A percentile compares a stretch with the other conserved stretches of the same genome.
These are phyloP conservation scores for Suillus tomentosus DNA, from an alignment of 768 basidiomycete species.

Conservation along the genomic window DNA sequence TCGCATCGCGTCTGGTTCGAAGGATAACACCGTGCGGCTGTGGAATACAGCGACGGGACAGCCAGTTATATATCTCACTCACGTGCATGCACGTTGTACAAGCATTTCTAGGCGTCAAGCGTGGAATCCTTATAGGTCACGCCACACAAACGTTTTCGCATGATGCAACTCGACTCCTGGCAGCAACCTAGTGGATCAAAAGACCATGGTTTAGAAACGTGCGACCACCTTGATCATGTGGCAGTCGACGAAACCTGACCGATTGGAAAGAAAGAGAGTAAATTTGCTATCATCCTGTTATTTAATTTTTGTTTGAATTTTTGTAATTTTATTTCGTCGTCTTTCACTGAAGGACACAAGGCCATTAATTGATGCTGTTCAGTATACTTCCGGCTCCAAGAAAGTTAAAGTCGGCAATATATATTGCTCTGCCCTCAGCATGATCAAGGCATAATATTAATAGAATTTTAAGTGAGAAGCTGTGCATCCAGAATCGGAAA, in stretches of 20 bases:
- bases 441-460: background rate
- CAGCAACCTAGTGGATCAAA: background rate
- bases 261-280: background rate
- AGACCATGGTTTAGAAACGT: background rate
- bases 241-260: background rate
- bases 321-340: background rate
- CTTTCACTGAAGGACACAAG: background rate
- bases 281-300: background rate
- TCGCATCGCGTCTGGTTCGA: too few species aligned
- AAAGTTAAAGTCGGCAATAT: too few species aligned
- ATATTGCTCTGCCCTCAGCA: background rate
- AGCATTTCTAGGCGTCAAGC: background rate
- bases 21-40: too few species aligned
- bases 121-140: background rate
- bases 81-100: background rate
- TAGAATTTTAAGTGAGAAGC: slow-evolving; percentile 3
- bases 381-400: too few species aligned
- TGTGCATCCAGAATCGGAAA: slow-evolving; percentile 19
- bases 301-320: background rate
- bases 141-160: background rate
- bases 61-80: background rate
- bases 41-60: too few species aligned
- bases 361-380: background rate
- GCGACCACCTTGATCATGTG: background rate
- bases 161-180: background rate